These are phyloP conservation scores for Volvox carteri DNA, from an alignment of 163 green algal species.

Conservation along the genomic window DNA sequence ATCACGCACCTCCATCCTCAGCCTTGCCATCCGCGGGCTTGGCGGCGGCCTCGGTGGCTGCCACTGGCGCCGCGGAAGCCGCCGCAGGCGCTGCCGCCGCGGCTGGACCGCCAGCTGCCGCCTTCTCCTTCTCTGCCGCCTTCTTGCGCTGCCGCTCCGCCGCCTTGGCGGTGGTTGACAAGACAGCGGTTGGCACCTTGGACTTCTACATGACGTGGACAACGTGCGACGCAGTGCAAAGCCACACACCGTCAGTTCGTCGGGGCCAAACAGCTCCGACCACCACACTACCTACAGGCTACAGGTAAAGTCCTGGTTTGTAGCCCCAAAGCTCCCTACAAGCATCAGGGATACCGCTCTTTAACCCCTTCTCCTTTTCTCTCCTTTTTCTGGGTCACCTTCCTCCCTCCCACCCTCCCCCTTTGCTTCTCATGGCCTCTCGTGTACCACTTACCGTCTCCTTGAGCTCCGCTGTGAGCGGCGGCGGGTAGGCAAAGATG, in stretches of 20 bases:
- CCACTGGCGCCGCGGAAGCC: slow-evolving; percentile 36
- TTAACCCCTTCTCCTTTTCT: too few species aligned
- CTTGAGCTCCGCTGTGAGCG: slow-evolving; percentile 83
- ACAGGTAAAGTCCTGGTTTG: too few species aligned
- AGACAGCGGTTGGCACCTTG: slow-evolving; percentile 94
- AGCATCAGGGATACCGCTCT: too few species aligned
- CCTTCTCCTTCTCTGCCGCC: slow-evolving; percentile 78
- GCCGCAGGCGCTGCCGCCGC: neutral
- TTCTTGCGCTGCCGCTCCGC: slow-evolving; percentile 86
- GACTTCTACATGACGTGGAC: too few species aligned
- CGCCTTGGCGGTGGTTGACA: slow-evolving; percentile 94
- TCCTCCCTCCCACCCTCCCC: neutral
- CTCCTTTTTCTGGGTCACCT: too few species aligned
- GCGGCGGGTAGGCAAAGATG: slow-evolving; percentile 93
- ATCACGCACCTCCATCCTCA: neutral
- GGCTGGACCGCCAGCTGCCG: slow-evolving; percentile 34
- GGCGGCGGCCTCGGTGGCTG: slow-evolving; percentile 30
- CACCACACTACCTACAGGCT: too few species aligned
- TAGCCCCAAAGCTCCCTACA: too few species aligned
- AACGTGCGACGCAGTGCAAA: too few species aligned
- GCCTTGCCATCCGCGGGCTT: slow-evolving; percentile 29
- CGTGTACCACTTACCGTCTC: slow-evolving; percentile 66
- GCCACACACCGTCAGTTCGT: too few species aligned
- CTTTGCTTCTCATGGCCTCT: neutral
- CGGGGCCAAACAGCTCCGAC: too few species aligned